Base-by-base conservation (phyloP, 495 filamentous ascomycete genomes). In the Penicillium longicatenatum region DNA sequence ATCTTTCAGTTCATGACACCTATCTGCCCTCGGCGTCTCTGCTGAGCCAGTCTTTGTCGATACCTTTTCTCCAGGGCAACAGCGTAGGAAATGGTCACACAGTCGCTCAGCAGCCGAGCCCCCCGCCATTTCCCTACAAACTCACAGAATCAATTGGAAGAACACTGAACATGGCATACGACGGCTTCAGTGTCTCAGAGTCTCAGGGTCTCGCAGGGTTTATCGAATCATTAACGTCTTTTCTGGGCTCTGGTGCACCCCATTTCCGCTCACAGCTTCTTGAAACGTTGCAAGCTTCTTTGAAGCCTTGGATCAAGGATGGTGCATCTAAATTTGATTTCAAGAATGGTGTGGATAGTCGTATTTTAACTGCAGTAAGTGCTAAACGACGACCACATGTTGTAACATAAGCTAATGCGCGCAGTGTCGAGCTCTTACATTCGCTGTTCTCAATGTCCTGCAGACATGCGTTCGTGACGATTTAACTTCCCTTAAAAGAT, bases 351-450 rank as follows among this genome's bases (percentile, higher is more conserved):
- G 66, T 68, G 6, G 70, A 74, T 42, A 78, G 71, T 50, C 67
- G 69, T 24, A 63, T 72, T 29, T 41, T 76, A 24, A 74, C 67
- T 55, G 73, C 77, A 54, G 75, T 79, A 70, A 64, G 74, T 72
- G 49, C 33, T 26, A 53, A 47, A 39, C 44, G 43, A 30, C 26
- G 33, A 53, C 4, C 37, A 31, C 6, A 39, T 9, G 9, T 17
- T 19, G 14, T 1, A 35, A 30, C 41, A 55, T 17, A 49, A 33
- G 29, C 67, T 76, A 61, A 76, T 59, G 9, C 37, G 35, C 35
- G 17, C 45, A 79, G 72, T 72, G 66, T 47, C 74, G 67, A 11
- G 68, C 70, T 1, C 68, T 79, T 6, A 71, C 72, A 11, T 67
- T 67, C 26, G 65, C 70, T 24, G 57, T 75, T 30, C 42, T 75